Conservation (phyloP, 495 filamentous ascomycete genomes). For the Wilcoxina mikolae region DNA sequence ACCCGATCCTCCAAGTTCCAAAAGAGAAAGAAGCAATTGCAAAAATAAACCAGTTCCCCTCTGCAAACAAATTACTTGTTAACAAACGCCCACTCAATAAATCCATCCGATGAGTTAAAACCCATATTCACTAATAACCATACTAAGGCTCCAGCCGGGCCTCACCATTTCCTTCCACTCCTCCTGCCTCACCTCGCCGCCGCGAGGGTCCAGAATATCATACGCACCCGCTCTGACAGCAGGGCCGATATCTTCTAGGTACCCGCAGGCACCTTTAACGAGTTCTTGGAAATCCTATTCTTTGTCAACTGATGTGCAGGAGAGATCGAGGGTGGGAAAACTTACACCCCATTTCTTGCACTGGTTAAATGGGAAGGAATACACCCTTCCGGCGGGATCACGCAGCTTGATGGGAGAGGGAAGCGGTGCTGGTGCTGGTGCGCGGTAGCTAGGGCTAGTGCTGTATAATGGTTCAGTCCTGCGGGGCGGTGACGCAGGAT, state of each 20-base stretch:
- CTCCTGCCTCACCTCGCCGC: background rate
- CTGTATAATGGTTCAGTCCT: too few relatives aligned
- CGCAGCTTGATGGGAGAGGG: background rate
- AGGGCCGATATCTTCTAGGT: background rate
- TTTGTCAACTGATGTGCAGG: background rate
- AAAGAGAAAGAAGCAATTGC: too few relatives aligned
- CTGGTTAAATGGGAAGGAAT: background rate
- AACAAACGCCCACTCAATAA: too few relatives aligned
- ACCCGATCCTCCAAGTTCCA: too few relatives aligned
- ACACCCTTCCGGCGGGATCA: background rate
- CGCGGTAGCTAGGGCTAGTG: too few relatives aligned
- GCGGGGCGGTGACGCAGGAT: too few relatives aligned
- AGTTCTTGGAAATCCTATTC: background rate
- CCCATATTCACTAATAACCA: too few relatives aligned
- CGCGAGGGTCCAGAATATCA: background rate
- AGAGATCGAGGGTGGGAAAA: background rate
- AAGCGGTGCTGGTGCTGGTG: background rate
- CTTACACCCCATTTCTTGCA: background rate
- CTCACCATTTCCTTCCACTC: background rate
- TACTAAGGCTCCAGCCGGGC: background rate
- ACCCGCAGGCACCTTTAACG: background rate
- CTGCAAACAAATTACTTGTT: too few relatives aligned
- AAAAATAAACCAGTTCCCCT: too few relatives aligned
- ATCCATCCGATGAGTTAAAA: too few relatives aligned
- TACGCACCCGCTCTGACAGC: background rate